Base-by-base conservation (phyloP, 2,329 filamentous ascomycete genomes). In the Ustulina deusta region DNA sequence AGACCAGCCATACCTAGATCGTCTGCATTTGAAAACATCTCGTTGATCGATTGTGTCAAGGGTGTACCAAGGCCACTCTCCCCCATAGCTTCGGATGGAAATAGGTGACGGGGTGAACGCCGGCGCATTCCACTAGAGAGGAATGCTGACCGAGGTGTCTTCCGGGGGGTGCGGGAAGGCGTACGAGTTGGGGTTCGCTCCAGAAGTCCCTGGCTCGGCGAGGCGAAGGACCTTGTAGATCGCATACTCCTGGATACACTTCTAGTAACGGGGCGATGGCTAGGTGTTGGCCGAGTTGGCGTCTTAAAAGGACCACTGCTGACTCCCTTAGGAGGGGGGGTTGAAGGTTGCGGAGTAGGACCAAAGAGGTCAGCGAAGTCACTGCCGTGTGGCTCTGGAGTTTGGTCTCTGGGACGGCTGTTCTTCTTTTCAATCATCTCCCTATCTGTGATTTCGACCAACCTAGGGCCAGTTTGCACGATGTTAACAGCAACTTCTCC, bases 351-450 rank as follows among this genome's bases (percentile, higher is more conserved):
- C 63, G 81, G 81, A 69, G 79, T 86, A 74, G 82, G 90, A 64
- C 90, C 89, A 73, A 96, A 94, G 4, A 96, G 84, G 66, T 89
- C 86, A 56, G 79, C 78, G 68, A 81, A 76, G 20, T 82, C 81
- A 57, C 81, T 76, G n/a, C 76, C 48, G 25, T 49, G 48, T 65
- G 52, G 40, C 69, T 69, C 78, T 81, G 71, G 79, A 77, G 68
- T 75, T 79, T 65, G 76, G 78, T 68, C 76, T 79, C 74, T 46
- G 72, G 73, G n/a, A 62, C 15, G 68, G 20, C 36, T 70, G 65
- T 86, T 83, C 78, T 87, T 83, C 77, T 87, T 84, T 22, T 81
- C 81, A 2, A 69, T 69, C 20, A 74, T 63, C 62, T 71, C 59
- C 10, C 54, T 59, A 20, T 76, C 78, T 73, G 82, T 84, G 20